Evolutionary conservation across 495 filamentous ascomycete genomes (phyloP).

Genomic region (Penicillium lagena): DNA sequence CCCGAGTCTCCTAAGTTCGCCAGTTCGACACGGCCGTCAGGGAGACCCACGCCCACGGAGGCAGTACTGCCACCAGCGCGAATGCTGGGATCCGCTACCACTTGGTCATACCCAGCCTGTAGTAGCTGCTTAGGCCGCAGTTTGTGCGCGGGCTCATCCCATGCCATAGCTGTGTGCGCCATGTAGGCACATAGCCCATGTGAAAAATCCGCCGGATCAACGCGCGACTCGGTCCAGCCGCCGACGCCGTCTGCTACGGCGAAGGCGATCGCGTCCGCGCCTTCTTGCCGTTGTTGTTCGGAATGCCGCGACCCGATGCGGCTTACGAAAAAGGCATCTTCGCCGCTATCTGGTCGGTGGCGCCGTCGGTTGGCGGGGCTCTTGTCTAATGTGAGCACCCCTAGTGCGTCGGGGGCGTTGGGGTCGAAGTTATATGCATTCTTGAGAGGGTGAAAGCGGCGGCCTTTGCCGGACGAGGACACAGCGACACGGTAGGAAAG

Average conservation of each 20-base stretch:
- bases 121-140: conserved; percentile 68
- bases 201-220: conserved; percentile 92
- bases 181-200: conserved; percentile 92
- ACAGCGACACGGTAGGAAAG: conserved; percentile 47
- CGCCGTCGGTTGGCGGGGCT: conserved; percentile 23
- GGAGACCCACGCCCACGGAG: conserved; percentile 65
- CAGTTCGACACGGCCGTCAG: conserved; percentile 68
- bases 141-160: conserved; percentile 28
- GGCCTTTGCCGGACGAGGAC: conserved; percentile 69
- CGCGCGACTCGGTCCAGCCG: conserved; percentile 83
- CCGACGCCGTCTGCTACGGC: conserved; percentile 93
- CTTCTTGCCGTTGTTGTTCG: conserved; percentile 19
- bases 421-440: conserved; percentile 76
- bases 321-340: conserved; percentile 94
- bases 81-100: conserved; percentile 66
- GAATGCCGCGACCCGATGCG: conserved; percentile 46
- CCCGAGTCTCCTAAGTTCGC: conserved; percentile 99
- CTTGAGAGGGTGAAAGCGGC: conserved; percentile 59
- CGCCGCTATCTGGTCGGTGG: conserved; percentile 68
- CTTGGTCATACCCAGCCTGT: conserved; percentile 72
- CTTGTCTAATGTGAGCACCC: conserved; percentile 33
- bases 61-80: conserved; percentile 85
- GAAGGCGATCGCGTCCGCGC: conserved; percentile 55
- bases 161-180: conserved; percentile 61
- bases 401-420: conserved; percentile 43